phyloP scores from a whole-genome alignment of 352 stramenopile genomes.

The Pythium volutum region DNA sequence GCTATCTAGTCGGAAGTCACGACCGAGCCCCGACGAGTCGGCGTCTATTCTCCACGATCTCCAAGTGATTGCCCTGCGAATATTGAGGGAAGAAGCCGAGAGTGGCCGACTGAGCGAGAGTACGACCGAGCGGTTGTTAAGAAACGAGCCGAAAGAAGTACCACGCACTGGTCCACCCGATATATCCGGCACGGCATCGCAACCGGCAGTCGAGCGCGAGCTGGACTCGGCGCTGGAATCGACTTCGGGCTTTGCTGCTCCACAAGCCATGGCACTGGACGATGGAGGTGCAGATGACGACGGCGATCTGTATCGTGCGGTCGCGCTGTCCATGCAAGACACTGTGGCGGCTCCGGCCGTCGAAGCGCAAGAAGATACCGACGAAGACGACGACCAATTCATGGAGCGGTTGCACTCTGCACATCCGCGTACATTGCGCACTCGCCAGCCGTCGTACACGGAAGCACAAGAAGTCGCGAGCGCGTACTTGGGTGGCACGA shows the following conservation, averaged over 20 bases:
- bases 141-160: neutral
- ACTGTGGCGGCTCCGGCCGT: neutral
- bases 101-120: conserved; percentile 27
- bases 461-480: conserved; percentile 61
- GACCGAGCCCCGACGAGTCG: conserved; percentile 22
- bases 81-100: conserved; percentile 57
- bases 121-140: conserved; percentile 16
- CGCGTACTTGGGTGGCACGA: conserved; percentile 42
- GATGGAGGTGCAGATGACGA: conserved; percentile 29
- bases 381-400: conserved; percentile 27
- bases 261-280: neutral
- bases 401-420: conserved; percentile 4
- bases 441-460: conserved; percentile 52
- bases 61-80: conserved; percentile 44
- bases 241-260: neutral
- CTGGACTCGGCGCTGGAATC: neutral
- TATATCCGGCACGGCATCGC: neutral
- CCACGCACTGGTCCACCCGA: neutral
- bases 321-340: conserved; percentile 46
- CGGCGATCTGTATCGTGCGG: conserved; percentile 32
- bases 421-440: conserved; percentile 19
- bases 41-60: conserved; percentile 50
- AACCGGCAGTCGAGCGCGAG: neutral
- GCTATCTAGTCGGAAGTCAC: neutral
- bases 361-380: conserved; percentile 31